Percentiles rank a stretch among this genome's conserved stretches.
Evolutionary conservation across 2,329 filamentous ascomycete genomes (phyloP).

Genomic region (Ascosphaera pollenicola): DNA sequence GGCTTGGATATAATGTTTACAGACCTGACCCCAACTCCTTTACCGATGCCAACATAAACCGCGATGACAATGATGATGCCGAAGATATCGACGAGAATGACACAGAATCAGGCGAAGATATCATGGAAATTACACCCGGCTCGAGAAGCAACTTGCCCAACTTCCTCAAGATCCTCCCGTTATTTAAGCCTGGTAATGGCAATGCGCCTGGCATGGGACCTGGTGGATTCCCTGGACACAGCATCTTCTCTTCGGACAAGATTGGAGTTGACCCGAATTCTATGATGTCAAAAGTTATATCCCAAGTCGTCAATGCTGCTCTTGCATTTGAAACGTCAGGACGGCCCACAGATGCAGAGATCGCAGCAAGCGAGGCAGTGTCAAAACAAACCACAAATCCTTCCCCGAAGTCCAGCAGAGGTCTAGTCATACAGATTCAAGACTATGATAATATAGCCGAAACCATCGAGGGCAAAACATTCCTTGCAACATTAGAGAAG

Average conservation of each 20-base stretch:
- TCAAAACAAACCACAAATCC: slow-evolving; percentile 4
- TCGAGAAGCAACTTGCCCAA: slow-evolving; percentile 5
- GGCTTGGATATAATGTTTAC: slow-evolving; percentile 8
- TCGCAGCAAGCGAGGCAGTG: slow-evolving; percentile 2
- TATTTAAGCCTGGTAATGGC: slow-evolving; percentile 6
- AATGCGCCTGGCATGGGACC: background rate
- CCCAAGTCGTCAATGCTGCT: background rate
- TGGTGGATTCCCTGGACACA: background rate
- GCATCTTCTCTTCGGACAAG: background rate
- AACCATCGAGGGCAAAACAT: slow-evolving; percentile 42
- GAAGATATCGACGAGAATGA: slow-evolving; percentile 6
- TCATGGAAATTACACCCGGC: slow-evolving; percentile 5
- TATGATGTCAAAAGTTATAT: background rate
- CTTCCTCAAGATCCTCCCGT: slow-evolving; percentile 5
- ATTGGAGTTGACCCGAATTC: background rate
- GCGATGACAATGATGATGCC: slow-evolving; percentile 6
- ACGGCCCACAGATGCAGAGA: background rate
- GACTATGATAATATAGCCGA: slow-evolving; percentile 60
- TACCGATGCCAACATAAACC: slow-evolving; percentile 1
- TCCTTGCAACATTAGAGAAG: slow-evolving; percentile 48
- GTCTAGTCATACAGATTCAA: slow-evolving; percentile 53
- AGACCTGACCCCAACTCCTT: slow-evolving; percentile 1
- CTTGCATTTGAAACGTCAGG: background rate
- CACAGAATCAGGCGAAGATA: background rate
- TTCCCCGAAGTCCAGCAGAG: slow-evolving; percentile 8